Conservation (phyloP, 116 monocot genomes). For the Cymodocea nodosa region DNA sequence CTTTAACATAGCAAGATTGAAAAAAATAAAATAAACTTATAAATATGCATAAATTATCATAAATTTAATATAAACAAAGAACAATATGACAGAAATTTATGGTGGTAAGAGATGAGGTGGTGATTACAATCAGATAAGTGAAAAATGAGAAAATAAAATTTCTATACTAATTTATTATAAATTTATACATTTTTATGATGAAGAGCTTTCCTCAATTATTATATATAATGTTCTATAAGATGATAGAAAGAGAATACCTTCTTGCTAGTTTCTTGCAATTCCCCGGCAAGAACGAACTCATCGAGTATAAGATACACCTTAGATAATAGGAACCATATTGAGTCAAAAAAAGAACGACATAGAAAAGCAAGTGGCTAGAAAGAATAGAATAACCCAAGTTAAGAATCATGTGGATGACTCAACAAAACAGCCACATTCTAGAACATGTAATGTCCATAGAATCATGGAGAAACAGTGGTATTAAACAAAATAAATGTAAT, state of each 20-base stretch:
- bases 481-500: not conserved
- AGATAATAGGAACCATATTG: not conserved
- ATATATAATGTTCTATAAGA: not conserved
- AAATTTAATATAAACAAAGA: no score
- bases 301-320: conserved; percentile 93
- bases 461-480: not conserved
- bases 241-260: conserved; percentile 26
- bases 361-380: not conserved
- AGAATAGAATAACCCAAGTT: not conserved
- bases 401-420: not conserved
- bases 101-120: no score
- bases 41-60: no score
- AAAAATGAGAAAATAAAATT: no score
- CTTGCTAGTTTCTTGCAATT: conserved; percentile 94
- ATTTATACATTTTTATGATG: no score
- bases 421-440: not conserved
- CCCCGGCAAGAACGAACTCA: conserved; percentile 96
- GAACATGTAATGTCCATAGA: not conserved
- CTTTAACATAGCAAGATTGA: no score
- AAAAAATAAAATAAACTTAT: no score
- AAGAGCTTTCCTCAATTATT: not conserved
- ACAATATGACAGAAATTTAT: no score
- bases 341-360: not conserved
- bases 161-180: no score
- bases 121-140: no score